These are phyloP conservation scores for Galerina marginata DNA, from an alignment of 768 basidiomycete species.

Conservation along the genomic window DNA sequence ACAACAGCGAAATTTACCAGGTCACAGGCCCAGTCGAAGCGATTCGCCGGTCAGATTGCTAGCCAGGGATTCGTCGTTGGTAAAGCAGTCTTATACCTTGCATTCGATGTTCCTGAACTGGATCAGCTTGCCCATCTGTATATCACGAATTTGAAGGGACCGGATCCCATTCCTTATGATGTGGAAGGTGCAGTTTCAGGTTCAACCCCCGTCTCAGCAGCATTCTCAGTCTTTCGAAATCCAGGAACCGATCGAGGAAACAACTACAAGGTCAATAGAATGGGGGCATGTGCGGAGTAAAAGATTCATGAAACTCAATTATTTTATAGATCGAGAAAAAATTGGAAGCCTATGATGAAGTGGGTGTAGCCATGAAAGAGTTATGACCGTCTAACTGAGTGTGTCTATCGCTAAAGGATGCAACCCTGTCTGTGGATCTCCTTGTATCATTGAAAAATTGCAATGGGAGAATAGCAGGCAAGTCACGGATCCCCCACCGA, in stretches of 20 bases:
- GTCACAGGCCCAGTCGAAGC: slow-evolving; percentile 98
- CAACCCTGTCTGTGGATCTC: slow-evolving; percentile 76
- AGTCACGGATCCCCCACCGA: slow-evolving; percentile 18
- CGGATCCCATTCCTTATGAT: slow-evolving; percentile 90
- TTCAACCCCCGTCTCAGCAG: not conserved
- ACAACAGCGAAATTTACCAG: slow-evolving; percentile 87
- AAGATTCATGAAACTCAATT: not conserved
- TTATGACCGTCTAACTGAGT: not conserved
- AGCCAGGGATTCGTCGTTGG: slow-evolving; percentile 87
- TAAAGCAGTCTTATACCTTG: slow-evolving; percentile 35
- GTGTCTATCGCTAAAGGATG: slow-evolving; percentile 58
- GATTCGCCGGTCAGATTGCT: slow-evolving; percentile 87
- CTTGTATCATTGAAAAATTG: slow-evolving; percentile 78
- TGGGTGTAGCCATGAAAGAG: slow-evolving; percentile 26
- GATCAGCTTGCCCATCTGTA: slow-evolving; percentile 76
- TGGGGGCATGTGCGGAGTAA: not conserved
- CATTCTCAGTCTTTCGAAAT: not conserved
- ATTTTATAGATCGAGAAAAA: slow-evolving; percentile 79
- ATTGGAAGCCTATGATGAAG: slow-evolving; percentile 88
- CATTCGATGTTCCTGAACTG: not conserved
- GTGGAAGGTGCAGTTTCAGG: slow-evolving; percentile 62
- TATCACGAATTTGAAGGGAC: slow-evolving; percentile 95
- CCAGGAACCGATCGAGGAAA: slow-evolving; percentile 74
- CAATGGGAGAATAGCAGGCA: slow-evolving; percentile 89
- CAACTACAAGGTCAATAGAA: slow-evolving; percentile 73